These are phyloP conservation scores for Elasticomyces elasticus DNA, from an alignment of 495 filamentous ascomycete genomes.

Conservation along the genomic window DNA sequence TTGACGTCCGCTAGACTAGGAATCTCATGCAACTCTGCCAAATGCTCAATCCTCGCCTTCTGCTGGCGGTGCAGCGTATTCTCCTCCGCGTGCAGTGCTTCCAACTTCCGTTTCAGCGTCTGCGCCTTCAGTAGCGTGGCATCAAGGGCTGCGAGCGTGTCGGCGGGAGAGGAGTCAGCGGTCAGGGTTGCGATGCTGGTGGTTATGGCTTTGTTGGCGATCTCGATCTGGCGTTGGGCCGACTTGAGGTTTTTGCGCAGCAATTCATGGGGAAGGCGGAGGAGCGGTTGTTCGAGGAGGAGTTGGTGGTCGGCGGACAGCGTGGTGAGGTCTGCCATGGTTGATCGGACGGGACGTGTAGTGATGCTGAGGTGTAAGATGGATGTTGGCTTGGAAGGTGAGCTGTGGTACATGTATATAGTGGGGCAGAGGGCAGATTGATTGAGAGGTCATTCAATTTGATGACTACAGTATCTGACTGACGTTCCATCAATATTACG, in stretches of 20 bases:
- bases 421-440: too few species aligned
- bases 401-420: too few species aligned
- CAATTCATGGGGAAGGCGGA: conserved; percentile 83
- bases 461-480: too few species aligned
- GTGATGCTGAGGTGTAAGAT: neutral
- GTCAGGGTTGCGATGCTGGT: conserved; percentile 54
- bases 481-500: too few species aligned
- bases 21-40: conserved; percentile 68
- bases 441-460: too few species aligned
- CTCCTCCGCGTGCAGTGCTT: conserved; percentile 67
- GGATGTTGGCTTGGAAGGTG: too few species aligned
- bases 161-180: conserved; percentile 47
- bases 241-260: conserved; percentile 87
- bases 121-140: conserved; percentile 76
- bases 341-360: neutral
- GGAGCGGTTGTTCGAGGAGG: conserved; percentile 82
- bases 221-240: conserved; percentile 71
- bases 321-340: conserved; percentile 45
- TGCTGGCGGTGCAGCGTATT: conserved; percentile 59
- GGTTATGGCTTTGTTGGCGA: conserved; percentile 60
- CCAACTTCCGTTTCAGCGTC: conserved; percentile 77
- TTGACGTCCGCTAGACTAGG: conserved; percentile 80
- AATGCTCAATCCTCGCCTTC: conserved; percentile 64
- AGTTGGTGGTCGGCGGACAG: conserved; percentile 65
- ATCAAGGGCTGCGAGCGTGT: conserved; percentile 61